Base-by-base conservation (phyloP, 2,329 filamentous ascomycete species). In the Phialemonium atrogriseum region DNA sequence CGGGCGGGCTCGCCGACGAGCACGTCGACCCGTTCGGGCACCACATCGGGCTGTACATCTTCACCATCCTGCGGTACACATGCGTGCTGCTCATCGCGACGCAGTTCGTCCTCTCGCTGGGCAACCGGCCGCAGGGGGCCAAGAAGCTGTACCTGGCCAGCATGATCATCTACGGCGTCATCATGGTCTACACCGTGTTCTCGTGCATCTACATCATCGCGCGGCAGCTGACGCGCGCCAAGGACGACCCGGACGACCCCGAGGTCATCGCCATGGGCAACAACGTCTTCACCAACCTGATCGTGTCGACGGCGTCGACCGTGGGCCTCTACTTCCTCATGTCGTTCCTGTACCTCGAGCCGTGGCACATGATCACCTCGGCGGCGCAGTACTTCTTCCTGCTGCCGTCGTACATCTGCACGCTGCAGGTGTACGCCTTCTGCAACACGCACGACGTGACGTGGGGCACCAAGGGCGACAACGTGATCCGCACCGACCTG, bases 401-500 rank as follows among this genome's bases (percentile, higher is more conserved):
- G 16, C 69, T 98, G 21, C 91, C 91, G 0, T 80, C 72, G 23
- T 98, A 96, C 64, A 94, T 98, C 59, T 96, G 91, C 65, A 96
- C 86, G 0, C 71, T 98, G 3, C 91, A 98, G 58, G 87, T 96
- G 13, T 98, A 98, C 60, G 91, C 91, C 25, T 98, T 98, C 60
- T 96, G 91, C 68, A 98, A 98, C 64, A 94, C 89, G 0, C 91
- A 98, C 72, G 91, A 98, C 55, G 87, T 98, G 13, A 94, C 88
- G 0, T 98, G 91, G 91, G 91, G 91, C 26, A 98, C 91, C 27
- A 98, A 98, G 62, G 91, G 91, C 35, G 91, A 98, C 69, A 98
- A 98, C 57, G 78, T 94, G 21, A 80, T 91, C 48, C 81, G 85
- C 57, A 95, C 84, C 7, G 93, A 98, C 53, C 77, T 98, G 1